Base-by-base conservation (phyloP, 768 basidiomycete species). In the Mrakia gelida region DNA sequence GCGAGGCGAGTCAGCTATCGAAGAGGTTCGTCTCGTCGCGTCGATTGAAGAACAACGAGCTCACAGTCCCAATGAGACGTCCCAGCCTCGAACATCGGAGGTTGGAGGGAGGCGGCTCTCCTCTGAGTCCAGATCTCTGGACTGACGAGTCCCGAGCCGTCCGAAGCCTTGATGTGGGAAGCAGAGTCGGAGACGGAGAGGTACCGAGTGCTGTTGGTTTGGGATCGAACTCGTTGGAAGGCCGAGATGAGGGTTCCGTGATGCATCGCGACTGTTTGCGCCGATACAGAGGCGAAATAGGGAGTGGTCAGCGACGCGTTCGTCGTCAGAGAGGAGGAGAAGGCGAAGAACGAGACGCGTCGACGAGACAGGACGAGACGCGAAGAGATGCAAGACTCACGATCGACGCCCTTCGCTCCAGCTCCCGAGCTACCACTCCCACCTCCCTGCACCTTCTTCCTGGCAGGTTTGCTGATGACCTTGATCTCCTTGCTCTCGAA, bases 381-480 rank as follows among this genome's bases (percentile, higher is more conserved):
- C 49, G 49, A 32, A 70, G 52, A 75, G 56, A 21, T 41, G 52
- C 43, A 13, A 65, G 26, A 85, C 95, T 87, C 83, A 95, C 94
- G 86, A 84, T 97, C 93, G 26, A 94, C 88, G 81, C 93, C 94
- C 88, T 96, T 96, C 67, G 92, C 92, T 83, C 91, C 93, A 85
- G 94, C 92, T 6, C 70, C 70, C 0, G 70, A 38, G 8, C 38
- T n/a, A 23, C 41, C 38, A 54, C 63, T 74, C 23, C 34, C n/a
- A 18, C 43, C n/a, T 45, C 71, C 45, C 16, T 38, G 32, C 11
- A 45, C 77, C 81, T 94, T 88, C 88, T 97, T 97, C 88, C 98
- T 97, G 86, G 92, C 94, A 6, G 96, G 96, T 85, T 98, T 98
- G 86, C 92, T 94, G 86, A 98, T 98, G 82, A 98, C 93, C 85